A percentile compares a stretch with the other conserved stretches of the same genome.
Evolutionary conservation across 116 monocot species (phyloP).

Genomic region (Phalaenopsis hybrid): DNA sequence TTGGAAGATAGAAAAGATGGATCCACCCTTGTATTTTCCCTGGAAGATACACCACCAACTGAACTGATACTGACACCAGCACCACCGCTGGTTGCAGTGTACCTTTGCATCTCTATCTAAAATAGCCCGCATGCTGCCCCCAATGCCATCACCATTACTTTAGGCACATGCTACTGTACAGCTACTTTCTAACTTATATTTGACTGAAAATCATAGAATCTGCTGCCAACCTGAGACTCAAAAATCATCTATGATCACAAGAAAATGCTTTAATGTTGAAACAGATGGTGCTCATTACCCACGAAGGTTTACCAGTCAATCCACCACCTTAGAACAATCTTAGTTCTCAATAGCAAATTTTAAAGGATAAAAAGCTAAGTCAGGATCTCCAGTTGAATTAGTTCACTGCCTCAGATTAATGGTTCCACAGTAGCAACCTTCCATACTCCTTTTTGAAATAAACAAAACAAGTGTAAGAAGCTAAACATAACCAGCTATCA

Average conservation of each 20-base stretch:
- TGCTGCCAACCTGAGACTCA: neutral
- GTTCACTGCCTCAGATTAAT: too few species aligned
- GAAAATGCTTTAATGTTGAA: neutral
- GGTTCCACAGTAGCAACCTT: too few species aligned
- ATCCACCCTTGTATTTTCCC: conserved; percentile 60
- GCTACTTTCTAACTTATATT: neutral
- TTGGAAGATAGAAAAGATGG: conserved; percentile 53
- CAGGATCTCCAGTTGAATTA: neutral
- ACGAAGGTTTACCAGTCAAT: neutral
- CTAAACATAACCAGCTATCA: neutral
- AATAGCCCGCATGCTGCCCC: conserved; percentile 60
- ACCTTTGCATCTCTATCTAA: conserved; percentile 77
- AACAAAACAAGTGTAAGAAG: neutral
- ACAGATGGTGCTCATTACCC: neutral
- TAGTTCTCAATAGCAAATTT: neutral
- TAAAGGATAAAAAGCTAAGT: neutral
- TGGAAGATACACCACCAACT: conserved; percentile 39
- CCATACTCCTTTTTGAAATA: too few species aligned
- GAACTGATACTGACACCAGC: conserved; percentile 44
- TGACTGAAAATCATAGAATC: too few species aligned
- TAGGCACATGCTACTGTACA: neutral
- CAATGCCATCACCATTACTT: conserved; percentile 9
- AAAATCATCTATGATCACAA: neutral
- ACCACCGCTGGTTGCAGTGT: conserved; percentile 54
- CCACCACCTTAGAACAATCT: neutral